phyloP scores from a whole-genome alignment of 2,329 filamentous ascomycete genomes.

The Apiospora aurea region DNA sequence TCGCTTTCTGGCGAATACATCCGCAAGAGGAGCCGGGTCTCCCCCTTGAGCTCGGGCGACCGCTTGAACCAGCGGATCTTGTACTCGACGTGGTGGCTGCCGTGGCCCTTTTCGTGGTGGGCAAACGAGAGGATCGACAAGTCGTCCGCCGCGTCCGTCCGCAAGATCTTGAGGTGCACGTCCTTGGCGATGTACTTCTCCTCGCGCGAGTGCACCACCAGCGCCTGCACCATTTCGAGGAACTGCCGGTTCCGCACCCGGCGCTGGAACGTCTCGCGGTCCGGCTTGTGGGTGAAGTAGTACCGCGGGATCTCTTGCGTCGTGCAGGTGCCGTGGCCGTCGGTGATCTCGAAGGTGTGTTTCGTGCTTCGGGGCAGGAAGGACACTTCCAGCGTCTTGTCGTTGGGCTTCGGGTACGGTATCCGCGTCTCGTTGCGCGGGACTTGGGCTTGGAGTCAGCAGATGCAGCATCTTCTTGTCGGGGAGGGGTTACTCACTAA shows the following conservation, averaged over 20 bases:
- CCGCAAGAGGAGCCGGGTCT: conserved; percentile 30
- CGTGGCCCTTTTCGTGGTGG: conserved; percentile 26
- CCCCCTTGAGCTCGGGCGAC: conserved; percentile 32
- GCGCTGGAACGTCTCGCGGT: conserved; percentile 17
- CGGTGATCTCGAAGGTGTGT: conserved; percentile 11
- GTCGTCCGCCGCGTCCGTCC: neutral
- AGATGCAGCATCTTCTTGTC: neutral
- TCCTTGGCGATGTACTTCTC: neutral
- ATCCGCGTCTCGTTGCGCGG: conserved; percentile 13
- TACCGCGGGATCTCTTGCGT: neutral
- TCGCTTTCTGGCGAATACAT: conserved; percentile 30
- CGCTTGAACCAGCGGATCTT: conserved; percentile 36
- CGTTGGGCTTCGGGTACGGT: neutral
- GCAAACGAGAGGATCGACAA: conserved; percentile 1
- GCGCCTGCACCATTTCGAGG: conserved; percentile 16
- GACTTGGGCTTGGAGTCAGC: neutral
- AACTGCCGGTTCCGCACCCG: neutral
- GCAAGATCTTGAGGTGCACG: conserved; percentile 8
- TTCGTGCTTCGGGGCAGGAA: neutral
- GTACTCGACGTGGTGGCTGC: conserved; percentile 34
- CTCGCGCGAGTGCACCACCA: neutral
- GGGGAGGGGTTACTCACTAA: neutral
- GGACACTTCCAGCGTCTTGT: neutral
- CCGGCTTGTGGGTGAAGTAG: conserved; percentile 14
- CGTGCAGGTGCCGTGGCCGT: neutral